Percentiles rank a stretch among this genome's conserved stretches.
phyloP scores from a whole-genome alignment of 2,329 filamentous ascomycete species.

The Magnaporthiopsis rhizophila region DNA sequence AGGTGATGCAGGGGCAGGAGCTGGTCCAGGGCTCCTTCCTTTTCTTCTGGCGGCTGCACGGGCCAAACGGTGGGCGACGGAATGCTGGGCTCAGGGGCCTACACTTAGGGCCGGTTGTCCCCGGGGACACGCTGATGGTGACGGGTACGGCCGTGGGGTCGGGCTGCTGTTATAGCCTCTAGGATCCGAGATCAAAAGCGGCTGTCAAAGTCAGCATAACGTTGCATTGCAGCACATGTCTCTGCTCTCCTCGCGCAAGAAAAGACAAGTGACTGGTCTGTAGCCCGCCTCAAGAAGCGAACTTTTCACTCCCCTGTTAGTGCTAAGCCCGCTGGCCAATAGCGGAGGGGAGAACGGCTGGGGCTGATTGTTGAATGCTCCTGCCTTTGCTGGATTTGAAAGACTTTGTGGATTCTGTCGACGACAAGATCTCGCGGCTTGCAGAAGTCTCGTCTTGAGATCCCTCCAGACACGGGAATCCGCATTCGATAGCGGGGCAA shows the following conservation, averaged over 20 bases:
- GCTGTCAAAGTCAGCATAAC: neutral
- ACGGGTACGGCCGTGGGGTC: neutral
- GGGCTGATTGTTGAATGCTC: neutral
- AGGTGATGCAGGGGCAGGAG: no score
- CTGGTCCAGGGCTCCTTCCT: no score
- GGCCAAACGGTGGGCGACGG: no score
- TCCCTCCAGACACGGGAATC: neutral
- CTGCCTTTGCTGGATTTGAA: neutral
- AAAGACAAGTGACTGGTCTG: neutral
- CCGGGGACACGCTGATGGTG: neutral
- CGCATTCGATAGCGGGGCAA: neutral
- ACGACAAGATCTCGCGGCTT: neutral
- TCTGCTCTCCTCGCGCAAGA: neutral
- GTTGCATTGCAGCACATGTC: slow-evolving; percentile 1
- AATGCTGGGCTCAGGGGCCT: no score
- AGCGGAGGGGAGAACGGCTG: neutral
- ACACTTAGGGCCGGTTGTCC: no score
- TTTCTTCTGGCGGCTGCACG: no score
- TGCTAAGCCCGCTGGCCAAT: neutral
- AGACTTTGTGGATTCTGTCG: neutral
- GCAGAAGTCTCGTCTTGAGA: neutral
- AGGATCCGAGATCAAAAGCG: neutral
- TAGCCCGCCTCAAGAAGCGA: neutral
- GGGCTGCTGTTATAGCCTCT: neutral
- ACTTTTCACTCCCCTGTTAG: neutral